Conservation (phyloP, 139 green algal genomes). For the Micractinium sp. region DNA sequence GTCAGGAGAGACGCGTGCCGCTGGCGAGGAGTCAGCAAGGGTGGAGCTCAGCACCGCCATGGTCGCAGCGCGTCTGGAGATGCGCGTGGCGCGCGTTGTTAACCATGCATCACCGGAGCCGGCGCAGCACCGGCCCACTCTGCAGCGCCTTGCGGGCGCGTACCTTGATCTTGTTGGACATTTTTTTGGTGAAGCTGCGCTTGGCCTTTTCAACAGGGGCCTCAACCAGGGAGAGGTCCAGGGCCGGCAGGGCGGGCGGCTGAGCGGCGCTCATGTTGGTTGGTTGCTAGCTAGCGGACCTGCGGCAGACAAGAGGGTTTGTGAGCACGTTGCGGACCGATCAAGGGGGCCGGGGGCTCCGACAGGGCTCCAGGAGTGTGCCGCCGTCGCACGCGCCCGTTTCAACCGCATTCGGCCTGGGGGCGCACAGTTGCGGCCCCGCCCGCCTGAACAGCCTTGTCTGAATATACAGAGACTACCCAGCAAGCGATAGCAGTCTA, state of each 20-base stretch:
- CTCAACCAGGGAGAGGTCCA: conserved; percentile 1
- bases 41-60: background rate
- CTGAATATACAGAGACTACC: too few species aligned
- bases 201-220: background rate
- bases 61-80: background rate
- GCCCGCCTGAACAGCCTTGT: too few species aligned
- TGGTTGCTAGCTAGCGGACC: background rate
- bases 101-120: background rate
- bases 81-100: background rate
- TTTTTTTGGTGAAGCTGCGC: conserved; percentile 15
- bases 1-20: background rate
- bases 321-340: background rate
- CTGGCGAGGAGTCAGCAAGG: background rate
- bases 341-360: background rate
- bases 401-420: background rate
- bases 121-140: background rate
- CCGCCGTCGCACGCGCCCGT: too few species aligned
- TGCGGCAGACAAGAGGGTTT: too few species aligned
- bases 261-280: background rate
- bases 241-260: background rate
- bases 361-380: background rate
- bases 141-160: background rate
- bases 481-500: too few species aligned
- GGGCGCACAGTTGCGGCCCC: too few species aligned
- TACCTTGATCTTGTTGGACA: conserved; percentile 32